Base-by-base conservation (phyloP, 148 eudicot species). In the Diospyros kaki region DNA sequence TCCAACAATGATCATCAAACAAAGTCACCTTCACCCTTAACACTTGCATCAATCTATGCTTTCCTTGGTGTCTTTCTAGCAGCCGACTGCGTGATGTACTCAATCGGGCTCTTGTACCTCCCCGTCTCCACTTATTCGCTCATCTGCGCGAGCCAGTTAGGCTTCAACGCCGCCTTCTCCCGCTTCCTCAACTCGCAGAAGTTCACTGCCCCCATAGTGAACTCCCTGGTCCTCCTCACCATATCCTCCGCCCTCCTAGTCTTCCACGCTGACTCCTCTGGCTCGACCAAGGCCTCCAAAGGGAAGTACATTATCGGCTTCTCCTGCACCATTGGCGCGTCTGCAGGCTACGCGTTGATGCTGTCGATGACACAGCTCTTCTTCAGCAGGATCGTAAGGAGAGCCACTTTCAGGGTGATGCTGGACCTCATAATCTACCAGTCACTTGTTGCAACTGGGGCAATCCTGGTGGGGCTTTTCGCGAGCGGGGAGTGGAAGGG, bases 401-500 rank as follows among this genome's bases (percentile, higher is more conserved):
- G 28, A 0, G 75, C 72, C 13, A 77, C 5, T 28, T 69, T 86
- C 17, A 73, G 58, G 14, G 78, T 77, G 1, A 50, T 84, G 4
- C 18, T 86, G 42, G 80, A 91, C 7, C 43, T 89, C 83, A 12
- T 81, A 13, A 51, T 89, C 12, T 91, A 80, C 52, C 71, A 76
- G 68, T 42, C 58, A 10, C 8, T 82, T 1, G 81, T 81, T 0
- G 86, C 96, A 0, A 75, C 84, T 3, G 5, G 45, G 5, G 88
- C 58, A 0, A 77, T 81, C 2, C 17, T 81, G 3, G 61, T 80
- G n/a, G 96, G 88, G 53, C 83, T 91, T 40, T 83, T 91, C 14
- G 87, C 81, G 0, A 87, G 87, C 38, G 89, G 96, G 10, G 91
- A 91, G 2, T 91, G 93, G 96, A 76, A 45, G 67, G 75, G 62